Evolutionary conservation across 805 yeast species (phyloP).

Genomic region (Schwanniomyces pseudopolymorphus): DNA sequence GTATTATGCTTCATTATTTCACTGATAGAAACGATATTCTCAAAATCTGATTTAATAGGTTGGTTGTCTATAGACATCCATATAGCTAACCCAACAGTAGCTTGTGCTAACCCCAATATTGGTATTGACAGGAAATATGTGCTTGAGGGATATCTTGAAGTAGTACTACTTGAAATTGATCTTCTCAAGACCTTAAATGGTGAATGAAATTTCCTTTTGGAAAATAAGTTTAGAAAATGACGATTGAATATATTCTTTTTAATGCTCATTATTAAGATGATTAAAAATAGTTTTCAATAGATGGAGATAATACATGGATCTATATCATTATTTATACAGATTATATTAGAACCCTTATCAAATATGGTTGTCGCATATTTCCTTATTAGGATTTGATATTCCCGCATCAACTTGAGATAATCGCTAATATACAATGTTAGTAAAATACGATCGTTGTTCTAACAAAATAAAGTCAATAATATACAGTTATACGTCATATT

Average conservation of each 20-base stretch:
- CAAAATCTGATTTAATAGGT: background rate
- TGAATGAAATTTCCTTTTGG: background rate
- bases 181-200: background rate
- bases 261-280: background rate
- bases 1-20: conserved; percentile 16
- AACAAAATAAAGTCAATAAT: no score
- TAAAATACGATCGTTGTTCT: no score
- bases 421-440: background rate
- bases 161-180: background rate
- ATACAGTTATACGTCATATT: no score
- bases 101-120: background rate
- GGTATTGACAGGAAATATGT: background rate
- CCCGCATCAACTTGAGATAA: background rate
- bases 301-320: background rate
- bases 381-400: background rate
- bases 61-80: background rate
- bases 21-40: conserved; percentile 8
- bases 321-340: background rate
- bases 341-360: background rate
- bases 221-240: background rate
- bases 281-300: no score
- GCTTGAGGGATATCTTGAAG: background rate
- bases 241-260: no score
- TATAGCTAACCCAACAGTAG: background rate
- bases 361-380: background rate